Conservation (phyloP, 2,329 filamentous ascomycete species). For the Colletotrichum neosansevieriae region DNA sequence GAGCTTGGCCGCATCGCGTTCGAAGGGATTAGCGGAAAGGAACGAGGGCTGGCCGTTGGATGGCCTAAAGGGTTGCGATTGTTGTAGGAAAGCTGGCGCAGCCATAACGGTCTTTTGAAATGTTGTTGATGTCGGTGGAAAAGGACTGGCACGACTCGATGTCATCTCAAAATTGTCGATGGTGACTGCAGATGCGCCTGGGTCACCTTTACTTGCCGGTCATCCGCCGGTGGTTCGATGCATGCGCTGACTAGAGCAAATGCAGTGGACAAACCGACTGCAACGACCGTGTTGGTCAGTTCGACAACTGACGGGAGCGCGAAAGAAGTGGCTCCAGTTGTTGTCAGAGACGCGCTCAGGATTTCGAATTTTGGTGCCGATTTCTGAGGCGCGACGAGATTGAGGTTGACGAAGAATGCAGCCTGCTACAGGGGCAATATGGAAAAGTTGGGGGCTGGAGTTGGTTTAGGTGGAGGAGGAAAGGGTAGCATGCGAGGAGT, state of each 20-base stretch:
- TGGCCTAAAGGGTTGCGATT: conserved; percentile 56
- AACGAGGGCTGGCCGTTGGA: conserved; percentile 50
- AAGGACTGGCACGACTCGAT: conserved; percentile 50
- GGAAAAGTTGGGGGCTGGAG: conserved; percentile 31
- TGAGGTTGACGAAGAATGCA: conserved; percentile 29
- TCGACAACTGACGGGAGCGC: not conserved
- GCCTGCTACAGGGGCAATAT: conserved; percentile 32
- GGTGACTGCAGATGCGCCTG: conserved; percentile 43
- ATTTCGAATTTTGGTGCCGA: conserved; percentile 20
- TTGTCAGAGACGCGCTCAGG: conserved; percentile 26
- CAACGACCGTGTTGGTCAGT: conserved; percentile 30
- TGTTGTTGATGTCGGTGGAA: conserved; percentile 45
- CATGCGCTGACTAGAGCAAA: conserved; percentile 44
- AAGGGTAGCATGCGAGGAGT: conserved; percentile 19
- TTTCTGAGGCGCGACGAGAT: conserved; percentile 26
- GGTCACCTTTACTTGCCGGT: conserved; percentile 43
- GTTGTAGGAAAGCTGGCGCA: conserved; percentile 56
- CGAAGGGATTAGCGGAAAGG: conserved; percentile 51
- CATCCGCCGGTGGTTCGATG: conserved; percentile 47
- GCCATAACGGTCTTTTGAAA: conserved; percentile 57
- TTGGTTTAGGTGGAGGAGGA: conserved; percentile 23
- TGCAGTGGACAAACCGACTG: conserved; percentile 10
- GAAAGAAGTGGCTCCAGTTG: conserved; percentile 11
- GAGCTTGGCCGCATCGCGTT: conserved; percentile 57
- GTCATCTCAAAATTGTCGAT: conserved; percentile 41